Percentiles rank a stretch among this genome's conserved stretches.
phyloP scores from a whole-genome alignment of 140 eudicot genomes.

The Oenanthe javanica region DNA sequence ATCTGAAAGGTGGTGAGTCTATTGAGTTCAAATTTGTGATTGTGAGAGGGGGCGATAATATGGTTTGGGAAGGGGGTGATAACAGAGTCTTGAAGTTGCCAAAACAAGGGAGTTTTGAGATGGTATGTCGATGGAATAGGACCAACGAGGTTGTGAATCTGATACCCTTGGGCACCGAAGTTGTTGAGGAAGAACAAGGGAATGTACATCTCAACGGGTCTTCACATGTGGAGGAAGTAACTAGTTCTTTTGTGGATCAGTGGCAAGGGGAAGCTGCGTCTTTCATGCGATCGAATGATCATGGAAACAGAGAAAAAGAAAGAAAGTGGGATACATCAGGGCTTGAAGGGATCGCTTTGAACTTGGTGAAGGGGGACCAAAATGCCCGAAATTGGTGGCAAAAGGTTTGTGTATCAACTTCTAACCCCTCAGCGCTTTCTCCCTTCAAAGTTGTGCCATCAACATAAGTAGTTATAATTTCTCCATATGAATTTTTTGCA shows the following conservation, averaged over 20 bases:
- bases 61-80: slow-evolving; percentile 80
- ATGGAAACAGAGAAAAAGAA: slow-evolving; percentile 38
- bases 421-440: background rate
- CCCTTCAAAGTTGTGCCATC: background rate
- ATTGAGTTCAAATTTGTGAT: slow-evolving; percentile 79
- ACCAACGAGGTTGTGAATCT: slow-evolving; percentile 50
- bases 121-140: slow-evolving; percentile 67
- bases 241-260: slow-evolving; percentile 78
- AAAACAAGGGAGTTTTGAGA: slow-evolving; percentile 42
- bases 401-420: slow-evolving; percentile 40
- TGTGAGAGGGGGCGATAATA: slow-evolving; percentile 39
- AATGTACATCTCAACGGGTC: slow-evolving; percentile 34
- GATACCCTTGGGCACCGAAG: slow-evolving; percentile 35
- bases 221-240: slow-evolving; percentile 21
- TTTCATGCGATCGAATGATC: slow-evolving; percentile 79
- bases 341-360: slow-evolving; percentile 63
- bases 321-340: slow-evolving; percentile 74
- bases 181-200: slow-evolving; percentile 34
- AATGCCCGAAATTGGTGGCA: slow-evolving; percentile 86
- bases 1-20: slow-evolving; percentile 42
- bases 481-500: background rate
- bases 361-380: slow-evolving; percentile 75
- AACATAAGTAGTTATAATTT: background rate
- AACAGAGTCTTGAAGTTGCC: slow-evolving; percentile 66
- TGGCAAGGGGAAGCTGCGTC: slow-evolving; percentile 82